phyloP scores from a whole-genome alignment of 2,329 filamentous ascomycete genomes.

The Pseudogymnoascus sp. region DNA sequence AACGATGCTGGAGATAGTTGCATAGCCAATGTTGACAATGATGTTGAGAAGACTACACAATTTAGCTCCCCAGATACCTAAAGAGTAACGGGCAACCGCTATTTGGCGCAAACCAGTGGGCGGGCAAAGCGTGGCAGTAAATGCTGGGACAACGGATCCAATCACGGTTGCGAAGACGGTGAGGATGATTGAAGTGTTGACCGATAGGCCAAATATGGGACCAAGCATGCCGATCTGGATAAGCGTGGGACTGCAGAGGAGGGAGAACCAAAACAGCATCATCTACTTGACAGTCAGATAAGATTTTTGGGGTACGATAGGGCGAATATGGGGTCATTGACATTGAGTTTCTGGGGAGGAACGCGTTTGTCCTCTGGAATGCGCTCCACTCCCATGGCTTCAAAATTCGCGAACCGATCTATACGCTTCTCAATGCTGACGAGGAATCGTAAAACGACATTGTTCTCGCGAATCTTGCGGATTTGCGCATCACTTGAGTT shows the following conservation, averaged over 20 bases:
- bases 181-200: conserved; percentile 22
- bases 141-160: conserved; percentile 19
- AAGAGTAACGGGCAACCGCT: conserved; percentile 24
- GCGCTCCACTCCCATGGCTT: conserved; percentile 12
- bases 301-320: background rate
- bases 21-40: conserved; percentile 44
- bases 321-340: background rate
- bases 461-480: conserved; percentile 3
- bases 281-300: background rate
- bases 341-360: conserved; percentile 13
- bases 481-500: background rate
- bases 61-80: conserved; percentile 28
- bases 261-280: conserved; percentile 6
- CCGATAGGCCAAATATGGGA: conserved; percentile 23
- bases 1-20: conserved; percentile 52
- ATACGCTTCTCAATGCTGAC: conserved; percentile 8
- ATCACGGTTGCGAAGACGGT: conserved; percentile 23
- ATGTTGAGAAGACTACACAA: conserved; percentile 25
- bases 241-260: conserved; percentile 17
- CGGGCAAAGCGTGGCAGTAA: conserved; percentile 18
- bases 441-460: conserved; percentile 6
- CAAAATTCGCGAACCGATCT: background rate
- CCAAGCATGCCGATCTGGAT: conserved; percentile 24
- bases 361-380: conserved; percentile 8
- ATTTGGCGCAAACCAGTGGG: conserved; percentile 25